Evolutionary conservation across 1,284 basidiomycete species (phyloP).

Genomic region (Limonomyces culmigenus): DNA sequence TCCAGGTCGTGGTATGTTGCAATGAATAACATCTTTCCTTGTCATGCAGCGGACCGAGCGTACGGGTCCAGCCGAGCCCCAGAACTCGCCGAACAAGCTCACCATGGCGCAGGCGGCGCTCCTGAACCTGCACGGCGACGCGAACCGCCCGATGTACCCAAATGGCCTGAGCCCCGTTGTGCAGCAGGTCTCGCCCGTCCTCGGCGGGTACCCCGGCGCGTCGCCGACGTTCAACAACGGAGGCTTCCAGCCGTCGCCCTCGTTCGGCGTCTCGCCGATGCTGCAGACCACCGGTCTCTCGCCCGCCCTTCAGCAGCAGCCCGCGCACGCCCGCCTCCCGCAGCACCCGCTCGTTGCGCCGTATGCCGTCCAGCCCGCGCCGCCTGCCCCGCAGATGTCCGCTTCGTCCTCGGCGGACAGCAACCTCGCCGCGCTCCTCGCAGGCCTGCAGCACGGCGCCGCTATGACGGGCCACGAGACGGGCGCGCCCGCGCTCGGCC

Average conservation of each 20-base stretch:
- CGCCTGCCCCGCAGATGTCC: conserved; percentile 4
- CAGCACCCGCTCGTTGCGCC: not conserved
- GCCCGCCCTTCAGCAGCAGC: not conserved
- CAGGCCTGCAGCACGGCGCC: too few relatives aligned
- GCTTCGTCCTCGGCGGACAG: not conserved
- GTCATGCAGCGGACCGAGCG: conserved; percentile 18
- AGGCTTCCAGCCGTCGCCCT: too few relatives aligned
- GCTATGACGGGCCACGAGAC: too few relatives aligned
- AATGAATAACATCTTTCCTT: too few relatives aligned
- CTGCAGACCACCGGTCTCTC: too few relatives aligned
- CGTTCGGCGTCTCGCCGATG: too few relatives aligned
- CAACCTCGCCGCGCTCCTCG: too few relatives aligned
- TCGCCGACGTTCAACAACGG: conserved; percentile 1
- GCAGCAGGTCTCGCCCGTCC: conserved; percentile 2
- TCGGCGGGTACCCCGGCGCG: conserved; percentile 6
- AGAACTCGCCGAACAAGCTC: conserved; percentile 34
- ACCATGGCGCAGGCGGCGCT: conserved; percentile 63
- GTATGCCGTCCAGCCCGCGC: conserved; percentile 4
- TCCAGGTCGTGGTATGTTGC: not conserved
- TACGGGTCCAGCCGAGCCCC: conserved; percentile 32
- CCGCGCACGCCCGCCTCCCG: too few relatives aligned
- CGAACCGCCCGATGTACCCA: too few relatives aligned
- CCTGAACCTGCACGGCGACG: conserved; percentile 46
- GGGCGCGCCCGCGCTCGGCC: too few relatives aligned
- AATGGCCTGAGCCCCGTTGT: conserved; percentile 18